phyloP scores from a whole-genome alignment of 495 filamentous ascomycete genomes.

The Tuber brumale region DNA sequence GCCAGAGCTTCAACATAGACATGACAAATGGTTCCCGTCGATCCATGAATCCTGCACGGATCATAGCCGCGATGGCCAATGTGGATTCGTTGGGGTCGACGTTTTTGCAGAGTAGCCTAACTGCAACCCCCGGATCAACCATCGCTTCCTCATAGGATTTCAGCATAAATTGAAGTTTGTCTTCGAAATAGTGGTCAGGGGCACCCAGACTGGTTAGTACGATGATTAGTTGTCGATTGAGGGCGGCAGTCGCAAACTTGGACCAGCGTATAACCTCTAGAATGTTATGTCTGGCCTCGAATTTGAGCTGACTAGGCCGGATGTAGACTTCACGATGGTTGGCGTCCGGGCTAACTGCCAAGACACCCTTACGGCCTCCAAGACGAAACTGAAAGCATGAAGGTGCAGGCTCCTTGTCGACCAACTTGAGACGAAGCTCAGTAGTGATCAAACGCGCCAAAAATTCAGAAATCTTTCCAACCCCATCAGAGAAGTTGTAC shows the following conservation, averaged over 20 bases:
- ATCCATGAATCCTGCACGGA: constrained; percentile 71
- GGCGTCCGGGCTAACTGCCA: constrained; percentile 58
- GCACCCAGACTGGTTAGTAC: constrained; percentile 76
- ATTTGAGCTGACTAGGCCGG: constrained; percentile 81
- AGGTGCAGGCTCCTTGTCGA: constrained; percentile 50
- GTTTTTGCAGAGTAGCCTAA: constrained; percentile 59
- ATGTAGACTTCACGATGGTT: constrained; percentile 60
- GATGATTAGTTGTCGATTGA: constrained; percentile 85
- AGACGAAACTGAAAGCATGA: constrained; percentile 88
- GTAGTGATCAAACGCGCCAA: constrained; percentile 62
- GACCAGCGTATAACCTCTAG: constrained; percentile 83
- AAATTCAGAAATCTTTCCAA: constrained; percentile 81
- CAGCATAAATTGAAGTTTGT: constrained; percentile 61
- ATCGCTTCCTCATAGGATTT: constrained; percentile 60
- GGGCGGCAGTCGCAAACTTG: constrained; percentile 60
- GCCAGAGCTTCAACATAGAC: constrained; percentile 68
- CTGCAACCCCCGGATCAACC: constrained; percentile 55
- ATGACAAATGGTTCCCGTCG: constrained; percentile 72
- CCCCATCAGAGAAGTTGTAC: constrained; percentile 80
- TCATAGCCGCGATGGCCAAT: constrained; percentile 62
- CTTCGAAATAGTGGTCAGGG: constrained; percentile 57
- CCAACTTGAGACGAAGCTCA: constrained; percentile 52
- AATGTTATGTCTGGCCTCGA: constrained; percentile 59
- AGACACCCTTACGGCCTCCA: constrained; percentile 84
- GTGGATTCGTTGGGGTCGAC: constrained; percentile 86